phyloP scores from a whole-genome alignment of 2,329 filamentous ascomycete genomes.

The Rutstroemia sp. region DNA sequence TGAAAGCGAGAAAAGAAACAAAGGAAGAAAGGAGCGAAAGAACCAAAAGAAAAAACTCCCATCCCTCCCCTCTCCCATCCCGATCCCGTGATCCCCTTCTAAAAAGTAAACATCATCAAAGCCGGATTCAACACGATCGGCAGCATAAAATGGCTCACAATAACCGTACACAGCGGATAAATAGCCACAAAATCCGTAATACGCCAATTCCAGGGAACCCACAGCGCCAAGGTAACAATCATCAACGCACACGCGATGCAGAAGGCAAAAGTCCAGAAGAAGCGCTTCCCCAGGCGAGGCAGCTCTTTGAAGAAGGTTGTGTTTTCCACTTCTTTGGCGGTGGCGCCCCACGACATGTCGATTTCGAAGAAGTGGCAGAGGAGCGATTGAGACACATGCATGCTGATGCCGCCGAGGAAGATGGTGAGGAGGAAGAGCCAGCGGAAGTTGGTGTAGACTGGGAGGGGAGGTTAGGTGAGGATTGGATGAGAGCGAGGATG shows the following conservation, averaged over 20 bases:
- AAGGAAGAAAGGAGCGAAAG: no score
- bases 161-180: conserved; percentile 64
- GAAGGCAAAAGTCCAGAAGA: conserved; percentile 36
- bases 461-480: not conserved
- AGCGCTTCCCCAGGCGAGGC: conserved; percentile 68
- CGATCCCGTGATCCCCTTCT: not conserved
- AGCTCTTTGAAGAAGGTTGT: conserved; percentile 82
- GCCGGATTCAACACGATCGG: conserved; percentile 72
- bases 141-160: conserved; percentile 60
- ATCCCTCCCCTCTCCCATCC: no score
- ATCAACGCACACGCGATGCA: conserved; percentile 53
- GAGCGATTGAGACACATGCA: conserved; percentile 75
- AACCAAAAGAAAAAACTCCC: no score
- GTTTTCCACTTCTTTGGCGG: conserved; percentile 73
- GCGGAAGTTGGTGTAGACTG: conserved; percentile 59
- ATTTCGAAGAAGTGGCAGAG: conserved; percentile 79
- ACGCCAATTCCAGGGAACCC: conserved; percentile 57
- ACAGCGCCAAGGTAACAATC: conserved; percentile 51
- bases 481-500: not conserved
- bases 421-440: conserved; percentile 69
- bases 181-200: conserved; percentile 70
- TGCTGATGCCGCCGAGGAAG: conserved; percentile 73
- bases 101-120: conserved; percentile 56
- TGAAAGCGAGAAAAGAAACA: no score
- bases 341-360: conserved; percentile 81